Conservation (phyloP, 2,329 filamentous ascomycete genomes). For the Colletotrichum acutatum region DNA sequence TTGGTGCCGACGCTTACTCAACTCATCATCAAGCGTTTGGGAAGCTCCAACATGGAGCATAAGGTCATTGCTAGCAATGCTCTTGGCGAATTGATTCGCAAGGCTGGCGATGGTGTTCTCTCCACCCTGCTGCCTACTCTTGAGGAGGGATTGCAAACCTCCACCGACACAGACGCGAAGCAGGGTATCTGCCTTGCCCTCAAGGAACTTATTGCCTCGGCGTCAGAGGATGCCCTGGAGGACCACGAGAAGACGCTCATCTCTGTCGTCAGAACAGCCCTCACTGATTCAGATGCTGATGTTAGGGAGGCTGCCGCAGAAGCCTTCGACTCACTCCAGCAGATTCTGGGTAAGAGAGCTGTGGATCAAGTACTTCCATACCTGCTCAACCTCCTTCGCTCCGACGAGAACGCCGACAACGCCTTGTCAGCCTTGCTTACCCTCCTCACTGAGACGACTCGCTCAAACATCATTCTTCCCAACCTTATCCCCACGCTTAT, state of each 20-base stretch:
- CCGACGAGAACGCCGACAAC: conserved; percentile 88
- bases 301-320: conserved; percentile 96
- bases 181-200: conserved; percentile 98
- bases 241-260: conserved; percentile 96
- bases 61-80: conserved; percentile 99
- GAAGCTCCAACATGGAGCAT: conserved; percentile 97
- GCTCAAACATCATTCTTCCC: conserved; percentile 95
- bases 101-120: conserved; percentile 93
- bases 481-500: conserved; percentile 95
- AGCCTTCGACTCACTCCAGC: conserved; percentile 94
- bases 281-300: conserved; percentile 89
- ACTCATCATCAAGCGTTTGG: conserved; percentile 91
- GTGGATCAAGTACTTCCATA: conserved; percentile 96
- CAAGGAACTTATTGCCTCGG: conserved; percentile 90
- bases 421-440: conserved; percentile 93
- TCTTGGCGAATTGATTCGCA: conserved; percentile 94
- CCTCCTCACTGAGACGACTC: conserved; percentile 89
- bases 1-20: conserved; percentile 94
- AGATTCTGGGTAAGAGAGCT: conserved; percentile 91
- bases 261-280: conserved; percentile 89
- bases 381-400: conserved; percentile 88
- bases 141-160: conserved; percentile 88
- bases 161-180: conserved; percentile 90
- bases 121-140: conserved; percentile 89
- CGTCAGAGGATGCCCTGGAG: conserved; percentile 87